A percentile compares a stretch with the other conserved stretches of the same genome.
phyloP scores from a whole-genome alignment of 257 asterid species.

The Fraxinus cuspidata region DNA sequence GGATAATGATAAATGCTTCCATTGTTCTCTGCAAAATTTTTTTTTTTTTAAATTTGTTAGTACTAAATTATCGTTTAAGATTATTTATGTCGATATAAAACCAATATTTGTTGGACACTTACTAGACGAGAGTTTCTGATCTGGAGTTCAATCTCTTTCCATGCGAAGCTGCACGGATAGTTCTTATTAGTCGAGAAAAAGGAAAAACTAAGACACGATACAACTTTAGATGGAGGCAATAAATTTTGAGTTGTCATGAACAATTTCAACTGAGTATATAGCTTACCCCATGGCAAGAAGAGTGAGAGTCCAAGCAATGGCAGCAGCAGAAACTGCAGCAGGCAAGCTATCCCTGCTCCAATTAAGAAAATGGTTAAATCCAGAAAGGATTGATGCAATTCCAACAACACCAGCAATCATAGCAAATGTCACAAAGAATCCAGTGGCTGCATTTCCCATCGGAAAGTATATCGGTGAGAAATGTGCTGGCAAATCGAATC shows the following conservation, averaged over 20 bases:
- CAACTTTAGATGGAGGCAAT: neutral
- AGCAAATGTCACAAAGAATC: slow-evolving; percentile 74
- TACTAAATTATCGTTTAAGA: neutral
- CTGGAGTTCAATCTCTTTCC: slow-evolving; percentile 67
- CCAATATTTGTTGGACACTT: slow-evolving; percentile 29
- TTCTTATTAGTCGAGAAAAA: neutral
- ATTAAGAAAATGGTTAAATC: slow-evolving; percentile 57
- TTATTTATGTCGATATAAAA: neutral
- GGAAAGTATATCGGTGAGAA: slow-evolving; percentile 88
- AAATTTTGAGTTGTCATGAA: too few relatives aligned
- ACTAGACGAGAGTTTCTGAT: slow-evolving; percentile 74
- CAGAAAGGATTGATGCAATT: slow-evolving; percentile 61
- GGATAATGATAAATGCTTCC: slow-evolving; percentile 90
- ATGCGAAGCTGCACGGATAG: slow-evolving; percentile 61
- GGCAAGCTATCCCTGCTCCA: slow-evolving; percentile 69
- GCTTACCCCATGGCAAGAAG: slow-evolving; percentile 90
- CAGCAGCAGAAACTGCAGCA: slow-evolving; percentile 67
- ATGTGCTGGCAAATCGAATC: slow-evolving; percentile 65
- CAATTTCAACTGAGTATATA: too few relatives aligned
- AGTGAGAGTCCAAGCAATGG: slow-evolving; percentile 80
- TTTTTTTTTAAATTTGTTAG: neutral
- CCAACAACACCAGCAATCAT: slow-evolving; percentile 87
- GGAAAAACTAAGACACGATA: neutral
- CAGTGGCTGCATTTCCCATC: slow-evolving; percentile 93
- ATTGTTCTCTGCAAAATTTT: slow-evolving; percentile 62